Conservation (phyloP, 768 basidiomycete genomes). For the Naganishia vaughanmartiniae region DNA sequence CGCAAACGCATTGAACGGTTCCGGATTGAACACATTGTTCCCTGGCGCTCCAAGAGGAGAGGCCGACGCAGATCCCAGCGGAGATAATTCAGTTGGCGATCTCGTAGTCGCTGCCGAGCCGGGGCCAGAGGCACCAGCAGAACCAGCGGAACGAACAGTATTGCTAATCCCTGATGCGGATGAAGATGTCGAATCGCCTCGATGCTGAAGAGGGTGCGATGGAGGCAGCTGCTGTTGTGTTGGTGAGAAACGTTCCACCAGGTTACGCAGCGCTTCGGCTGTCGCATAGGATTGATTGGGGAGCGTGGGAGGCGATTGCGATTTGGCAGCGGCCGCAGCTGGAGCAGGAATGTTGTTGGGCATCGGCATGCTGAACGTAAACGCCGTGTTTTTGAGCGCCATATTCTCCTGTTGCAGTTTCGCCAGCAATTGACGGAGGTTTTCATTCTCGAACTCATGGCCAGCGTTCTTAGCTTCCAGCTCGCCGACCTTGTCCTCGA, state of each 20-base stretch:
- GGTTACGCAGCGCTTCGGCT: too few species aligned
- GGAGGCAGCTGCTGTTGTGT: background rate
- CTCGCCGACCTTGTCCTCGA: slow-evolving; percentile 85
- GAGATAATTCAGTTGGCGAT: slow-evolving; percentile 8
- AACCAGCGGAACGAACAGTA: slow-evolving; percentile 5
- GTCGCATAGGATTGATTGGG: too few species aligned
- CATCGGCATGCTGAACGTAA: slow-evolving; percentile 77
- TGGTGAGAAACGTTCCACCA: background rate
- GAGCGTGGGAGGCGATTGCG: background rate
- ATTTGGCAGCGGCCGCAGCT: background rate
- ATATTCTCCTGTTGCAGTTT: slow-evolving; percentile 85
- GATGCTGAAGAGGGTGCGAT: slow-evolving; percentile 15
- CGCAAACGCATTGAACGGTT: slow-evolving; percentile 32
- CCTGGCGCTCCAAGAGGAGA: background rate
- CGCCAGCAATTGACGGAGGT: slow-evolving; percentile 76
- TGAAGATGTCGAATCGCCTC: slow-evolving; percentile 17
- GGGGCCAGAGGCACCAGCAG: background rate
- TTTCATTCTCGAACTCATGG: slow-evolving; percentile 75
- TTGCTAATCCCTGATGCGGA: slow-evolving; percentile 19
- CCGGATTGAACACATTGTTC: slow-evolving; percentile 29
- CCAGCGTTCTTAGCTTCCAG: slow-evolving; percentile 78
- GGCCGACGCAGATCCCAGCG: background rate
- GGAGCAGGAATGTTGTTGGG: slow-evolving; percentile 16
- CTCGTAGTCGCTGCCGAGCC: background rate
- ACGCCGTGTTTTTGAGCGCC: slow-evolving; percentile 71